phyloP scores from a whole-genome alignment of 805 yeast species.

The Schwanniomyces yamadae region DNA sequence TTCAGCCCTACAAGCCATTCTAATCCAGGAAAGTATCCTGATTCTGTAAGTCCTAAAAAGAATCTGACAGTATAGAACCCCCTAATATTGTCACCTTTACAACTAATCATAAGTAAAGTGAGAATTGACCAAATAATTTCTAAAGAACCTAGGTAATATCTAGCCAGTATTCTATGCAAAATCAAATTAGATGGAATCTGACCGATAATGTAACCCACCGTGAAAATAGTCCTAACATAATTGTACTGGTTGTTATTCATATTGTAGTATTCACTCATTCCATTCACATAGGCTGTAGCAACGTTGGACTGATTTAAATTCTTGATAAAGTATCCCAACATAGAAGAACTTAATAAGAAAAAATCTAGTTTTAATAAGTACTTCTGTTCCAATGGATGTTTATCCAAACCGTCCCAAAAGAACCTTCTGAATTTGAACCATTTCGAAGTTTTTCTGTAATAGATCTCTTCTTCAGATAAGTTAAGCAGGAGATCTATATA shows the following conservation, averaged over 20 bases:
- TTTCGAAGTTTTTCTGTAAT: slow-evolving; percentile 16
- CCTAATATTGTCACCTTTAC: slow-evolving; percentile 16
- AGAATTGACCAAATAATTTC: slow-evolving; percentile 33
- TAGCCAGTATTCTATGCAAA: slow-evolving; percentile 33
- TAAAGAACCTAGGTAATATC: slow-evolving; percentile 35
- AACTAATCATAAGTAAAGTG: slow-evolving; percentile 26
- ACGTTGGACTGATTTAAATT: slow-evolving; percentile 42
- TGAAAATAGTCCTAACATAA: slow-evolving; percentile 43
- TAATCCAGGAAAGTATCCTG: slow-evolving; percentile 57
- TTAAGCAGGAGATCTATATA: slow-evolving; percentile 21
- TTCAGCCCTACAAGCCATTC: slow-evolving; percentile 49
- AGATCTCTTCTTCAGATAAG: slow-evolving; percentile 20
- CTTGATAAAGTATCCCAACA: slow-evolving; percentile 51
- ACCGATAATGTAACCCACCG: slow-evolving; percentile 53
- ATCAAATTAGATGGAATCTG: slow-evolving; percentile 47
- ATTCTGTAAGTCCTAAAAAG: slow-evolving; percentile 44
- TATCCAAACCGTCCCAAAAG: slow-evolving; percentile 39
- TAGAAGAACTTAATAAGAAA: slow-evolving; percentile 53
- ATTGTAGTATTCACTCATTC: slow-evolving; percentile 43
- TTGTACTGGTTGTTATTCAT: slow-evolving; percentile 46
- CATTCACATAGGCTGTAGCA: slow-evolving; percentile 47
- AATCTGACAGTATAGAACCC: slow-evolving; percentile 32
- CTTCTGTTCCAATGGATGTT: slow-evolving; percentile 35
- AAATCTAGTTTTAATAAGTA: slow-evolving; percentile 38
- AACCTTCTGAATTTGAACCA: slow-evolving; percentile 24